These are phyloP conservation scores for Neoascochyta sp. DNA, from an alignment of 2,329 filamentous ascomycete species.

Conservation along the genomic window DNA sequence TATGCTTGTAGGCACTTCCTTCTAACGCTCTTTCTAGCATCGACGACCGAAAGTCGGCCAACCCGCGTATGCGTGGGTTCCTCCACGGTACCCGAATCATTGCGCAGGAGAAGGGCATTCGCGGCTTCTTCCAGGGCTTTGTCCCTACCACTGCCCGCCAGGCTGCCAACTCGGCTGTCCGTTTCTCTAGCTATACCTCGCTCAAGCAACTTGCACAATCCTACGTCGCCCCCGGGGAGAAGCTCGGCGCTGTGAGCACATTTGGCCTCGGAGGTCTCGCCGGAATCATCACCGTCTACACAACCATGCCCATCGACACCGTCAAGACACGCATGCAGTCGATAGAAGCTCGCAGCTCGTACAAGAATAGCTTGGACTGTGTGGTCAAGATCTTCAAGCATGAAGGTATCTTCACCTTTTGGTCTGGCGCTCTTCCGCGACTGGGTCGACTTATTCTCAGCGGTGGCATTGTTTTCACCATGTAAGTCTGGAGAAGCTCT, in stretches of 20 bases:
- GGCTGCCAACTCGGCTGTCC: slow-evolving; percentile 86
- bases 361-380: slow-evolving; percentile 85
- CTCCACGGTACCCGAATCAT: slow-evolving; percentile 86
- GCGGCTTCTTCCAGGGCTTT: slow-evolving; percentile 96
- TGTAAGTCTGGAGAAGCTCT: slow-evolving; percentile 51
- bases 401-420: slow-evolving; percentile 85
- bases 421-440: slow-evolving; percentile 87
- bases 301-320: slow-evolving; percentile 74
- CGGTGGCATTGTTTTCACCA: slow-evolving; percentile 95
- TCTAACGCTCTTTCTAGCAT: slow-evolving; percentile 56
- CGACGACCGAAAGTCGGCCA: slow-evolving; percentile 83
- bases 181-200: slow-evolving; percentile 87
- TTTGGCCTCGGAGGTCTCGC: slow-evolving; percentile 89
- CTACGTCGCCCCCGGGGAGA: slow-evolving; percentile 91
- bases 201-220: slow-evolving; percentile 87
- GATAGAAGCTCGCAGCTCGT: slow-evolving; percentile 73
- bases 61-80: slow-evolving; percentile 87
- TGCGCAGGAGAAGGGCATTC: slow-evolving; percentile 77
- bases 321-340: slow-evolving; percentile 98
- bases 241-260: slow-evolving; percentile 80
- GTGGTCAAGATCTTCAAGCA: slow-evolving; percentile 79
- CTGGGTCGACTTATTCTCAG: slow-evolving; percentile 82
- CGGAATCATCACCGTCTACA: slow-evolving; percentile 81
- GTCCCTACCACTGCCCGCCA: slow-evolving; percentile 92
- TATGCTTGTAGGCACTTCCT: not conserved